A percentile compares a stretch with the other conserved stretches of the same genome.
Conservation (phyloP, 306 rosid species). For the Cucumis cinereus region DNA sequence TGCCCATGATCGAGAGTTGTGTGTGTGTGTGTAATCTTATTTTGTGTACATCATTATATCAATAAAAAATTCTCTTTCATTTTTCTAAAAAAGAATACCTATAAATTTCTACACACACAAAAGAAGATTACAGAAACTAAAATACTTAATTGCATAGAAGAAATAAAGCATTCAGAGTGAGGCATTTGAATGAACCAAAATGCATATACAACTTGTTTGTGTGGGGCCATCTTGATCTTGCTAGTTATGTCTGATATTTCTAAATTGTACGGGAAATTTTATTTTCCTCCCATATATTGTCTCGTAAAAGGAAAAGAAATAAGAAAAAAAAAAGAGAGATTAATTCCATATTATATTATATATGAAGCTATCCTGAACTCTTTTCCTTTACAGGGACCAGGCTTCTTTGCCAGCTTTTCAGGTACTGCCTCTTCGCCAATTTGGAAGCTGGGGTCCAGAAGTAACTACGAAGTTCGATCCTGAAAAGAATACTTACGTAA, state of each 20-base stretch:
- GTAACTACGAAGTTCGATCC: constrained; percentile 53
- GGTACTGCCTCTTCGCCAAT: constrained; percentile 78
- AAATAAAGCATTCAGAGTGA: too few relatives aligned
- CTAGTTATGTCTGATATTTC: background rate
- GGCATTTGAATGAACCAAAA: background rate
- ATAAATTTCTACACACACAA: too few relatives aligned
- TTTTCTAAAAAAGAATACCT: too few relatives aligned
- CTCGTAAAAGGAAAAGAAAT: background rate
- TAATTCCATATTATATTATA: background rate
- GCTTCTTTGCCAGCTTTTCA: constrained; percentile 81
- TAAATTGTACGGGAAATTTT: background rate
- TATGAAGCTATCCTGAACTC: constrained; percentile 2
- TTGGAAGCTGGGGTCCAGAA: constrained; percentile 93
- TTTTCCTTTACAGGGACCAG: constrained; percentile 40
- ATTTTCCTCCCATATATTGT: background rate
- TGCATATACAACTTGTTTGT: background rate
- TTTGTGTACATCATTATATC: too few relatives aligned
- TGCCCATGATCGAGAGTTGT: background rate
- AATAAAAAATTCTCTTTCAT: too few relatives aligned
- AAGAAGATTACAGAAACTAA: too few relatives aligned
- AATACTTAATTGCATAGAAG: too few relatives aligned
- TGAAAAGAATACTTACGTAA: constrained; percentile 64
- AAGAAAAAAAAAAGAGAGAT: background rate
- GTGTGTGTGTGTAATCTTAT: too few relatives aligned
- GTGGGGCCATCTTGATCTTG: background rate